phyloP scores from a whole-genome alignment of 73 alveolate species.

The Paraurostyla sp. region DNA sequence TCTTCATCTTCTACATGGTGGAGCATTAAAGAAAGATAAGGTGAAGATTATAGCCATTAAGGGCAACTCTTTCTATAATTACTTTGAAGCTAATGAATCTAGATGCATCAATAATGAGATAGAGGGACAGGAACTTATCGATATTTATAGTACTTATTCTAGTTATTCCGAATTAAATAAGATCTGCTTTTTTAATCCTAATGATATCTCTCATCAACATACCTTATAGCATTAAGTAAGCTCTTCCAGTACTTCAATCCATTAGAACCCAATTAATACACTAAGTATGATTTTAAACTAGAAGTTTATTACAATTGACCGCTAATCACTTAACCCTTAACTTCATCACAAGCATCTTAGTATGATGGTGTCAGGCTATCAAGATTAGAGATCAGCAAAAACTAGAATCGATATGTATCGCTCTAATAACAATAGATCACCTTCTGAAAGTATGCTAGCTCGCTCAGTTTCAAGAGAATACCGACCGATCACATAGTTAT shows the following conservation, averaged over 20 bases:
- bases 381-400: constrained; percentile 11
- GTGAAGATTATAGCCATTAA: background rate
- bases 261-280: constrained; percentile 7
- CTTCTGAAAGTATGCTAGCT: constrained; percentile 8
- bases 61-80: constrained; percentile 20
- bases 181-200: background rate
- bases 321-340: background rate
- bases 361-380: background rate
- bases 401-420: constrained; percentile 43
- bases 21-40: background rate
- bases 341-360: background rate
- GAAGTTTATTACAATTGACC: background rate
- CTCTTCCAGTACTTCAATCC: background rate
- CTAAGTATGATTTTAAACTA: background rate
- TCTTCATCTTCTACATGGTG: background rate
- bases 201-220: no score
- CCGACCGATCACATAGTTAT: constrained; percentile 6
- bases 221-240: no score
- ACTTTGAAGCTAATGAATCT: background rate
- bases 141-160: background rate
- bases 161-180: background rate
- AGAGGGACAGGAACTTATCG: background rate
- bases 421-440: constrained; percentile 23
- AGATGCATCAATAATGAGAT: background rate
- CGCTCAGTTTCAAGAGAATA: constrained; percentile 29